Percentiles rank a stretch among this genome's conserved stretches.
Evolutionary conservation across 805 yeast species (phyloP).

Genomic region (Kregervanrija fluxuum): DNA sequence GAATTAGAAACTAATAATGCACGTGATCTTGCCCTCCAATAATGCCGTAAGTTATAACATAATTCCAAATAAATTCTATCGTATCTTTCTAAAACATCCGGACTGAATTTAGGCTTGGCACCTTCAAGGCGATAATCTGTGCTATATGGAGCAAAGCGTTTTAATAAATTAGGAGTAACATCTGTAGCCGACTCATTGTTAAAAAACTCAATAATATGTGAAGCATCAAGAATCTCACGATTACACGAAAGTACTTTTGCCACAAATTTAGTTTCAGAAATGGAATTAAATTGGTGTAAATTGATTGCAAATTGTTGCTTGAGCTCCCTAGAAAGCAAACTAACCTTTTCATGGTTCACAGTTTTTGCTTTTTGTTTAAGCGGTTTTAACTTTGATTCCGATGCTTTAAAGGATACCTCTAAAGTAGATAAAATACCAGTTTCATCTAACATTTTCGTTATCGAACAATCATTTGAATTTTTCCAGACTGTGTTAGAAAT

Average conservation of each 20-base stretch:
- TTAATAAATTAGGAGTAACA: constrained; percentile 46
- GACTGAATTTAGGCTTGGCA: constrained; percentile 45
- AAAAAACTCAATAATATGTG: constrained; percentile 62
- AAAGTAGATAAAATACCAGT: constrained; percentile 62
- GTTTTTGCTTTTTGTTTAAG: constrained; percentile 27
- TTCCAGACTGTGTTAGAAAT: constrained; percentile 59
- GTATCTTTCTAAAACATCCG: constrained; percentile 53
- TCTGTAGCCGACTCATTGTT: constrained; percentile 58
- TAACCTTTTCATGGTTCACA: constrained; percentile 37
- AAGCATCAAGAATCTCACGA: constrained; percentile 40
- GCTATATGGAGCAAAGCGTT: constrained; percentile 58
- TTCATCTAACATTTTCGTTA: constrained; percentile 43
- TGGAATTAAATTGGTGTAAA: constrained; percentile 51
- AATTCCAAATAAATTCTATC: constrained; percentile 65
- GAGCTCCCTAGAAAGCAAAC: constrained; percentile 60
- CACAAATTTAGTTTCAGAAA: constrained; percentile 49
- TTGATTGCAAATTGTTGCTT: constrained; percentile 80
- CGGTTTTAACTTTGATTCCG: constrained; percentile 19
- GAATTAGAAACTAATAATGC: constrained; percentile 48
- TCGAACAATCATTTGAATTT: constrained; percentile 32
- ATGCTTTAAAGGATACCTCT: constrained; percentile 48
- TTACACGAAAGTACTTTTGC: constrained; percentile 55
- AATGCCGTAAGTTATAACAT: constrained; percentile 58
- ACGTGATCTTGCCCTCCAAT: constrained; percentile 68
- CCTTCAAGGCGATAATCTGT: constrained; percentile 34